Conservation (phyloP, 768 basidiomycete species). For the Rhodotorula sphaerocarpa region DNA sequence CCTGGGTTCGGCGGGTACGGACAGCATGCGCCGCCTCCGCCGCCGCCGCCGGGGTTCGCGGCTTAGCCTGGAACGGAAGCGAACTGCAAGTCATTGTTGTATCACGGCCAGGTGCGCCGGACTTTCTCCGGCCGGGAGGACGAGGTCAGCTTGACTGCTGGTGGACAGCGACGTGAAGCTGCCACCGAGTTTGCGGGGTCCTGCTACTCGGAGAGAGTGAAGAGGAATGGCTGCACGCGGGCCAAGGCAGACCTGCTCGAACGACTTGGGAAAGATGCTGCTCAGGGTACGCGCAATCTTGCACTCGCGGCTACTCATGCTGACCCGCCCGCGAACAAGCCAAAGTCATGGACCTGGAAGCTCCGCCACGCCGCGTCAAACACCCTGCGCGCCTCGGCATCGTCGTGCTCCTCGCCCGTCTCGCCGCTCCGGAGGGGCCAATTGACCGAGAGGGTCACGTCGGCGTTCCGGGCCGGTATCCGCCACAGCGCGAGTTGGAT, state of each 20-base stretch:
- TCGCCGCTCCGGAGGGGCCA: slow-evolving; percentile 51
- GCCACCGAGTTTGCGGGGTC: rapidly evolving
- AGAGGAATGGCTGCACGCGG: no score
- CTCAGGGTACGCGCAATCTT: no score
- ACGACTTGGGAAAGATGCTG: no score
- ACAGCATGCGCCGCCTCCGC: slow-evolving; percentile 13
- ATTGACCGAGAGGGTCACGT: slow-evolving; percentile 78
- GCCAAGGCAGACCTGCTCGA: no score
- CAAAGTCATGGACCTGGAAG: slow-evolving; percentile 60
- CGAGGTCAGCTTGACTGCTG: not conserved
- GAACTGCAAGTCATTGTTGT: no score
- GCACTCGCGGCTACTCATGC: no score
- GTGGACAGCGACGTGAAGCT: not conserved
- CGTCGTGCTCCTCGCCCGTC: slow-evolving; percentile 44
- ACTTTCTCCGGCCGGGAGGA: no score
- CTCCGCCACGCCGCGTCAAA: slow-evolving; percentile 56
- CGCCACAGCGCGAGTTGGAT: slow-evolving; percentile 77
- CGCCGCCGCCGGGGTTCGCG: slow-evolving; percentile 9
- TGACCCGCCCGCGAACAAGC: slow-evolving; percentile 52
- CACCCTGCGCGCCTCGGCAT: slow-evolving; percentile 47
- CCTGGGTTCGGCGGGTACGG: slow-evolving; percentile 20
- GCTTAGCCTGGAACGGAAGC: no score
- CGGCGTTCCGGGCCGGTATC: slow-evolving; percentile 59
- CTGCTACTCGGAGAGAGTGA: not conserved
- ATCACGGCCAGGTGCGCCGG: no score